Base-by-base conservation (phyloP, 2,329 filamentous ascomycete genomes). In the Cladophialophora chaetospira region DNA sequence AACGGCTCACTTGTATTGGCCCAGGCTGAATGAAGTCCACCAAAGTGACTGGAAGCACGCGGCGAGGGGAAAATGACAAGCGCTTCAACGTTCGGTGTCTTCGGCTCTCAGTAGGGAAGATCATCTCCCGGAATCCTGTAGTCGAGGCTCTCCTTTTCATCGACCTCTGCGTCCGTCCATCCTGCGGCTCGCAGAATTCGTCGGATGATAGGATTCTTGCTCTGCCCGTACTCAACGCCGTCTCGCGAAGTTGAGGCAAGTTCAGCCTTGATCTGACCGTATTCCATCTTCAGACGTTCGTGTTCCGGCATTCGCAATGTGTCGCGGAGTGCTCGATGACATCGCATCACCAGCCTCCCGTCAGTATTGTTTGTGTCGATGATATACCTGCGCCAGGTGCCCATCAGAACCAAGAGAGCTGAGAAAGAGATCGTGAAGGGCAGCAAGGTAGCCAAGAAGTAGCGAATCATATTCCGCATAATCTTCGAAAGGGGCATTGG, bases 211-310 rank as follows among this genome's bases (percentile, higher is more conserved):
- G 13, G 36, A 53, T 60, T 61, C 55, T 63, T 65, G 36, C 23
- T 45, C 31, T 49, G 53, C 11, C 57, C 58, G 21, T 63, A 64
- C 28, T 58, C 48, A 17, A 67, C 53, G 2, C 61, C 49, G 40
- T 66, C 58, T 31, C 63, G 58, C 10, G 26, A 50, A 38, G 62
- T 47, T 38, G 57, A 56, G 21, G 63, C 63, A 25, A 64, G 54
- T 15, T 62, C 25, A 15, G 62, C 45, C 55, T 69, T 68, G 13
- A 51, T 59, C 31, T 19, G 19, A n/a, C 25, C 65, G 48, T 65
- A 66, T 54, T 61, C 64, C 4, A 48, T 46, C 40, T 58, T 45
- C 25, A 67, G 46, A 26, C 28, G 55, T 25, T 43, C 51, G 38
- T 65, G 53, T 21, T 38, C 48, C n/a, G 53, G 33, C 31, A 47